phyloP scores from a whole-genome alignment of 1,284 basidiomycete genomes.

The Exobasidium cylindrosporum region DNA sequence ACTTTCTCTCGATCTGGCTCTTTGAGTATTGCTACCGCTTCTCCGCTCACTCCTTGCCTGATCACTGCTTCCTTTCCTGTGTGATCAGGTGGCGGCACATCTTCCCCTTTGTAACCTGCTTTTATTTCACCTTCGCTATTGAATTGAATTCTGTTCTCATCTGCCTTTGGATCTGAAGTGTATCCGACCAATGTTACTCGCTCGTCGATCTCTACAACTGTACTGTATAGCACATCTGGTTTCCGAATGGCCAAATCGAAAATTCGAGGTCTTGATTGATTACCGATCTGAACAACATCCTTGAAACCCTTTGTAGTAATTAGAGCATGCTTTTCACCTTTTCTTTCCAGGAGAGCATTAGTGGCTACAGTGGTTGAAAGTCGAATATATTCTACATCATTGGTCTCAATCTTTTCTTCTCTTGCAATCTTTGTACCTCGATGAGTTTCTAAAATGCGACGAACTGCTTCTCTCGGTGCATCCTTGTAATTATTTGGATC shows the following conservation, averaged over 20 bases:
- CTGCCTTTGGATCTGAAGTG: constrained; percentile 78
- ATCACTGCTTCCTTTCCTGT: constrained; percentile 70
- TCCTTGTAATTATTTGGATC: constrained; percentile 76
- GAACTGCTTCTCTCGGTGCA: constrained; percentile 89
- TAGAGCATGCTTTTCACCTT: constrained; percentile 84
- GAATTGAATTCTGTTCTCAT: constrained; percentile 72
- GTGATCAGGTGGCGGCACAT: constrained; percentile 65
- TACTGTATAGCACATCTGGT: constrained; percentile 72
- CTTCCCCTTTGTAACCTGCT: constrained; percentile 38
- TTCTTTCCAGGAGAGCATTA: constrained; percentile 89
- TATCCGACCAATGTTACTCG: constrained; percentile 90
- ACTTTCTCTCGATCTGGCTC: constrained; percentile 60
- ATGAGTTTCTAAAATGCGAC: constrained; percentile 79
- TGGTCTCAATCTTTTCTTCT: constrained; percentile 68
- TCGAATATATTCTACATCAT: constrained; percentile 91
- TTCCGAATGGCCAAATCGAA: constrained; percentile 60
- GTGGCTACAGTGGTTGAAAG: constrained; percentile 94
- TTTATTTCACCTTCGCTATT: constrained; percentile 63
- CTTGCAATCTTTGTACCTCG: constrained; percentile 68
- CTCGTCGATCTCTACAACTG: constrained; percentile 84
- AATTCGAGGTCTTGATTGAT: constrained; percentile 82
- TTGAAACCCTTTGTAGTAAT: constrained; percentile 89
- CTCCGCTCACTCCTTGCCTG: constrained; percentile 79
- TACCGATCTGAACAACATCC: constrained; percentile 84
- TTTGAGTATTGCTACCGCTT: constrained; percentile 82